These are phyloP conservation scores for Gomphus bonarii DNA, from an alignment of 1,284 basidiomycete genomes.

Conservation along the genomic window DNA sequence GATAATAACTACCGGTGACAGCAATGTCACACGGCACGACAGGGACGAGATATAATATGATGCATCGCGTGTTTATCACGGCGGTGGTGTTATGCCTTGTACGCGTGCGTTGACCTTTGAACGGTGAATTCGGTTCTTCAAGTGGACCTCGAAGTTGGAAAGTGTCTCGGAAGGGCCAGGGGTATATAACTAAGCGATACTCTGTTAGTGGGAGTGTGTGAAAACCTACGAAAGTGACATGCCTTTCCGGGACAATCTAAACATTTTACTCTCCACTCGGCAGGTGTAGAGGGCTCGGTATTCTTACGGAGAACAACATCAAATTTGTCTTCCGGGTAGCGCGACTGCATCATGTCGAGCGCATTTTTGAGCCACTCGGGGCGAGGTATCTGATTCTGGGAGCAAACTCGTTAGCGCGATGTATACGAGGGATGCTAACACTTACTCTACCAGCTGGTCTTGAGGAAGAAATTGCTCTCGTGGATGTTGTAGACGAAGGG, in stretches of 20 bases:
- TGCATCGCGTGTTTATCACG: neutral
- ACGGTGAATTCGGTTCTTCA: conserved; percentile 68
- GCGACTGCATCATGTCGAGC: conserved; percentile 52
- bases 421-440: conserved; percentile 1
- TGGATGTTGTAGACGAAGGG: neutral
- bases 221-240: conserved; percentile 15
- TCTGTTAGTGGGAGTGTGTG: conserved; percentile 14
- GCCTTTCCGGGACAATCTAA: conserved; percentile 93
- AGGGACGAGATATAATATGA: neutral
- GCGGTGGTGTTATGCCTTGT: conserved; percentile 1
- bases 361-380: conserved; percentile 67
- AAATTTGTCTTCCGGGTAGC: conserved; percentile 79
- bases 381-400: conserved; percentile 24
- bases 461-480: neutral
- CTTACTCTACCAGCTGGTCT: neutral
- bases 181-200: conserved; percentile 65
- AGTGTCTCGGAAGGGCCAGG: conserved; percentile 87
- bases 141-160: conserved; percentile 88
- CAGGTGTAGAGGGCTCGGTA: conserved; percentile 33
- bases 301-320: conserved; percentile 61
- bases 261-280: conserved; percentile 93
- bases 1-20: neutral
- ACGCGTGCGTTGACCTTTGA: conserved; percentile 37
- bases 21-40: neutral
- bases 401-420: conserved; percentile 7